Conservation (phyloP, 306 rosid genomes). For the Lathyrus tuberosus region DNA sequence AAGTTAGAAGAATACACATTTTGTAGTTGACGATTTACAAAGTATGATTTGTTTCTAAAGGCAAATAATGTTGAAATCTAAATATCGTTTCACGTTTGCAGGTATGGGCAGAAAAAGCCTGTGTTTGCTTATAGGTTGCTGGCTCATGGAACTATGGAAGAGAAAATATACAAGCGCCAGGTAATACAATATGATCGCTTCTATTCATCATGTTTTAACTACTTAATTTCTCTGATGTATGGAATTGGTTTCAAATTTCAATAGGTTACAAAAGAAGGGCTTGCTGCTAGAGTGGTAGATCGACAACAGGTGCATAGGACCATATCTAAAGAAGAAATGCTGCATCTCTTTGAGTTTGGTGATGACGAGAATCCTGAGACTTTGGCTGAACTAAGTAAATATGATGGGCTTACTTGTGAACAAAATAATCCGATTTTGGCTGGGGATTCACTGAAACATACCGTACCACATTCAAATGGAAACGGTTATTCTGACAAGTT, state of each 20-base stretch:
- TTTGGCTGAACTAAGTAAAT: constrained; percentile 55
- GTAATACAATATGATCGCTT: constrained; percentile 49
- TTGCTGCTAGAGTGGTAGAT: constrained; percentile 97
- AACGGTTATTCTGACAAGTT: constrained; percentile 82
- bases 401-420: constrained; percentile 43
- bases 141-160: constrained; percentile 99
- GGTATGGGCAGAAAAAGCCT: constrained; percentile 97
- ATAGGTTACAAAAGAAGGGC: constrained; percentile 98
- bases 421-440: constrained; percentile 43
- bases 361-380: constrained; percentile 86
- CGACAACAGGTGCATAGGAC: constrained; percentile 94
- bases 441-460: constrained; percentile 54
- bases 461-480: constrained; percentile 67
- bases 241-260: constrained; percentile 34
- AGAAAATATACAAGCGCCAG: constrained; percentile 98
- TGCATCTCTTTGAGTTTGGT: constrained; percentile 96
- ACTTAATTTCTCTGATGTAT: constrained; percentile 34
- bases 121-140: constrained; percentile 94
- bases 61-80: constrained; percentile 17
- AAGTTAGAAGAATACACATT: constrained; percentile 4
- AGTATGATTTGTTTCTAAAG: constrained; percentile 17
- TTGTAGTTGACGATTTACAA: constrained; percentile 2
- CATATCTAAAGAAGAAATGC: constrained; percentile 94
- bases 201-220: background rate
- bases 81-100: constrained; percentile 43